phyloP scores from a whole-genome alignment of 176 grass and related monocot species.

The Metroxylon sagu region DNA sequence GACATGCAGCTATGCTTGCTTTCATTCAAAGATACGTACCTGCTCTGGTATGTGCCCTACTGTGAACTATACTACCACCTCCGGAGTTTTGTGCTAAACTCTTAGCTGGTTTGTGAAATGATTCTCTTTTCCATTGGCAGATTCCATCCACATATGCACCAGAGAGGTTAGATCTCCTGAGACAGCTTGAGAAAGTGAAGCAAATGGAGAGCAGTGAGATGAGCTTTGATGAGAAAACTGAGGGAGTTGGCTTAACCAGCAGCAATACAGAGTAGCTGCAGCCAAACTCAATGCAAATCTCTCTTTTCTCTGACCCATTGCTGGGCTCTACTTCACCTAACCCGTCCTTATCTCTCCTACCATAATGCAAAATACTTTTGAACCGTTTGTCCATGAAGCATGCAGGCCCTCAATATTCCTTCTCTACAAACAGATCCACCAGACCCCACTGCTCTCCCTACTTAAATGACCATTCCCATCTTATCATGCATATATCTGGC shows the following conservation, averaged over 20 bases:
- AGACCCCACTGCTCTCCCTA: too few relatives aligned
- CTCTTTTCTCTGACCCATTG: too few relatives aligned
- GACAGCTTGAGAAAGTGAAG: constrained; percentile 90
- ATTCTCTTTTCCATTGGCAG: constrained; percentile 18
- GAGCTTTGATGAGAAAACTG: constrained; percentile 33
- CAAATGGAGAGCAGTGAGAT: constrained; percentile 58
- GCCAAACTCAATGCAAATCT: constrained; percentile 4
- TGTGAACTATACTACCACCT: background rate
- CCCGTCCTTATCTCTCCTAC: too few relatives aligned
- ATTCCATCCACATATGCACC: constrained; percentile 96
- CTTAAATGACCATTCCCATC: too few relatives aligned
- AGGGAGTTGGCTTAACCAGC: constrained; percentile 16
- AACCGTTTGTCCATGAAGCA: too few relatives aligned
- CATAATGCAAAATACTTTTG: too few relatives aligned
- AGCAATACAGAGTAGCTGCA: constrained; percentile 8
- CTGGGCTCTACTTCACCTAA: too few relatives aligned
- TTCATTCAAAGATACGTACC: constrained; percentile 99
- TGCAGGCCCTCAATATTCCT: too few relatives aligned
- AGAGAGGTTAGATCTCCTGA: constrained; percentile 90
- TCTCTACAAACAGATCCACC: too few relatives aligned
- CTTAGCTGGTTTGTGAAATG: background rate
- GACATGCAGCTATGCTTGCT: constrained; percentile 97
- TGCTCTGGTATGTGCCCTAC: constrained; percentile 50
- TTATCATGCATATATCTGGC: too few relatives aligned
- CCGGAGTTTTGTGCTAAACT: background rate